Percentiles rank a stretch among this genome's conserved stretches.
Conservation (phyloP, 1,284 basidiomycete genomes). For the Ganoderma sinense region DNA sequence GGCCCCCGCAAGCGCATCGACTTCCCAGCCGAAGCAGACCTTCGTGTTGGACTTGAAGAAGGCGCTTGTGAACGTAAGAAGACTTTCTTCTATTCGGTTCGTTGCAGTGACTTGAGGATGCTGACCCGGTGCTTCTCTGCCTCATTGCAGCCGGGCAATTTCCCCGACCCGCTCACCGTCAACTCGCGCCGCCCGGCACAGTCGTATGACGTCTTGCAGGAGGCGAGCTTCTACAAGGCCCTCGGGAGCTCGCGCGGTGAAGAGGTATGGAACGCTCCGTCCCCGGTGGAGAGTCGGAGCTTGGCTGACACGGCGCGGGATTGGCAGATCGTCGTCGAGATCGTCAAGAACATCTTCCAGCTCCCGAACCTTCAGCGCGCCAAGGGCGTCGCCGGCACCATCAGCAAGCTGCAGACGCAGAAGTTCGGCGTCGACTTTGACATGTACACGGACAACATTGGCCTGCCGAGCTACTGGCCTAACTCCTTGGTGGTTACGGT, state of each 20-base stretch:
- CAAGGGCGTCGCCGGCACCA: constrained; percentile 45
- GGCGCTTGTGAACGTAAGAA: constrained; percentile 55
- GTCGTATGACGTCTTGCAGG: constrained; percentile 49
- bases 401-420: constrained; percentile 42
- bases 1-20: constrained; percentile 35
- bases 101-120: background rate
- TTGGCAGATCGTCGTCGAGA: constrained; percentile 46
- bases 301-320: background rate
- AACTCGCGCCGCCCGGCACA: constrained; percentile 48
- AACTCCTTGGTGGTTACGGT: constrained; percentile 40
- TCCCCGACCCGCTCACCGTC: constrained; percentile 51
- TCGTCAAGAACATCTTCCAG: constrained; percentile 53
- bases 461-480: constrained; percentile 40
- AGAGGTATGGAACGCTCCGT: constrained; percentile 30
- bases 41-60: constrained; percentile 57
- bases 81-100: constrained; percentile 20
- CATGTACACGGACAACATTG: constrained; percentile 38
- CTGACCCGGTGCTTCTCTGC: background rate
- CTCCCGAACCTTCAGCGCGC: constrained; percentile 56
- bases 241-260: constrained; percentile 49
- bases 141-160: constrained; percentile 42
- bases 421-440: constrained; percentile 35
- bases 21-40: constrained; percentile 49
- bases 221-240: constrained; percentile 54
- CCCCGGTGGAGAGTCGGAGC: background rate